Conservation (phyloP, 2,329 filamentous ascomycete species). For the Nemania serpens region DNA sequence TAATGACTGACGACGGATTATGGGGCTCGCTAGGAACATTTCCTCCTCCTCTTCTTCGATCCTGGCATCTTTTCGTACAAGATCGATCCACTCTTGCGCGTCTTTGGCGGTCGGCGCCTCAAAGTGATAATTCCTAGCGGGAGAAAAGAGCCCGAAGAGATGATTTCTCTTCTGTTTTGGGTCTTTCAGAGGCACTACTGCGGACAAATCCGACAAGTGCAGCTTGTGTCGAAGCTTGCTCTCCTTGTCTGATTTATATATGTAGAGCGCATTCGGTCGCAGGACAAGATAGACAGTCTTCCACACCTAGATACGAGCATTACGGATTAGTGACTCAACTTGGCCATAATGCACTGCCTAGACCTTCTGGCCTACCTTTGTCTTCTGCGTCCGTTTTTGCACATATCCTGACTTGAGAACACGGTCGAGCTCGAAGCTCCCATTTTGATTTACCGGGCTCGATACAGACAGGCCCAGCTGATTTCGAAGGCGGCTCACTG, state of each 20-base stretch:
- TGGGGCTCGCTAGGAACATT: constrained; percentile 72
- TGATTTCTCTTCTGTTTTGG: constrained; percentile 85
- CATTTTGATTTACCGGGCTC: constrained; percentile 90
- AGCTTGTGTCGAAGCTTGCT: constrained; percentile 88
- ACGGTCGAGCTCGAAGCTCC: constrained; percentile 93
- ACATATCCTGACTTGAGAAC: constrained; percentile 89
- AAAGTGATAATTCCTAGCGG: constrained; percentile 88
- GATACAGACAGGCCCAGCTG: constrained; percentile 66
- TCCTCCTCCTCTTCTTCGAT: constrained; percentile 90
- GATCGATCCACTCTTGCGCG: constrained; percentile 82
- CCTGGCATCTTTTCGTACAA: constrained; percentile 78
- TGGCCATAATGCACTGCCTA: background rate
- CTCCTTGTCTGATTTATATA: constrained; percentile 92
- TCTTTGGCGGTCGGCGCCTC: constrained; percentile 75
- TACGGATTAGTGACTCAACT: constrained; percentile 28
- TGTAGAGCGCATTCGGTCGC: constrained; percentile 84
- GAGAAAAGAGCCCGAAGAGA: constrained; percentile 91
- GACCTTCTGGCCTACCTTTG: constrained; percentile 67
- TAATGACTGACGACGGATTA: constrained; percentile 55
- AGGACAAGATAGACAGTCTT: constrained; percentile 88
- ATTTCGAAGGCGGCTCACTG: constrained; percentile 41
- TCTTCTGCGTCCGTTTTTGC: constrained; percentile 88
- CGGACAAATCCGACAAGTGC: constrained; percentile 85
- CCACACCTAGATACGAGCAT: constrained; percentile 69
- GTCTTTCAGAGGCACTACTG: constrained; percentile 85